These are phyloP conservation scores for Chytriomyces hyalinus DNA, from an alignment of 192 early-diverging fungal genomes.

Conservation along the genomic window DNA sequence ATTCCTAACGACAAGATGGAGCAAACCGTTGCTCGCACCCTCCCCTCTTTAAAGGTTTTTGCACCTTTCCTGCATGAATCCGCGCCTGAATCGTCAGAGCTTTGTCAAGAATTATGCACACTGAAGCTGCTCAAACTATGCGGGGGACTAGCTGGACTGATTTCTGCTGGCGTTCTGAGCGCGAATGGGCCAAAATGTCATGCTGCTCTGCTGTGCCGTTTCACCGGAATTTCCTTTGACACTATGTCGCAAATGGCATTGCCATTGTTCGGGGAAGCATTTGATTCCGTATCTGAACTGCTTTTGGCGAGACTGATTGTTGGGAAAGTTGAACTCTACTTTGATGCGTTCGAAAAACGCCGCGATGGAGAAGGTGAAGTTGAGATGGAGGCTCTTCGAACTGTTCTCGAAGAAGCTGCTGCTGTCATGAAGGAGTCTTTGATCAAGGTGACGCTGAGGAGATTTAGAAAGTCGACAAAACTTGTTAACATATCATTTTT, in stretches of 20 bases:
- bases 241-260: too few relatives aligned
- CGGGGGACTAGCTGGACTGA: too few relatives aligned
- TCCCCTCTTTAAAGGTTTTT: too few relatives aligned
- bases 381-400: constrained; percentile 2
- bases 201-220: too few relatives aligned
- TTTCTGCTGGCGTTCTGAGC: too few relatives aligned
- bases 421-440: constrained; percentile 7
- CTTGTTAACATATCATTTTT: not conserved
- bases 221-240: too few relatives aligned
- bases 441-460: constrained; percentile 5
- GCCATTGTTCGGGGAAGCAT: not conserved
- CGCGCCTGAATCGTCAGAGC: too few relatives aligned
- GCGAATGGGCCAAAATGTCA: too few relatives aligned
- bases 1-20: not conserved
- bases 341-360: not conserved
- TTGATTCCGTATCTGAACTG: not conserved
- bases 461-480: not conserved
- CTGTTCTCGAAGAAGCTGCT: constrained; percentile 26
- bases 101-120: too few relatives aligned
- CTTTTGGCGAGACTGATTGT: not conserved
- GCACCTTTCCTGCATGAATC: too few relatives aligned
- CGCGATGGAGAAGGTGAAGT: not conserved
- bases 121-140: too few relatives aligned
- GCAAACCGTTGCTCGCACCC: too few relatives aligned
- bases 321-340: not conserved